A percentile compares a stretch with the other conserved stretches of the same genome.
Evolutionary conservation across 345 rosid genomes (phyloP).

Genomic region (Eucalyptus tenuipes): DNA sequence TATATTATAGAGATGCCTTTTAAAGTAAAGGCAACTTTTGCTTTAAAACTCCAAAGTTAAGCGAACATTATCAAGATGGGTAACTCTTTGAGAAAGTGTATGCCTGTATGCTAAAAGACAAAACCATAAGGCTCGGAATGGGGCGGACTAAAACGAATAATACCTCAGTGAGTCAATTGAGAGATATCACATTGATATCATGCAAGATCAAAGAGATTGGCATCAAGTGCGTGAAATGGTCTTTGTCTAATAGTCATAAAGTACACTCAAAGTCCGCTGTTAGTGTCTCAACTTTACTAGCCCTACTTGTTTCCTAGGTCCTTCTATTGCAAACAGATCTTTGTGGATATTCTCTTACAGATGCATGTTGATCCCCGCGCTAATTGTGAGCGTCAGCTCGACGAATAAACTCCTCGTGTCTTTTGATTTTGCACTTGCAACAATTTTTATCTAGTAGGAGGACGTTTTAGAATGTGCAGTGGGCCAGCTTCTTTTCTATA

Average conservation of each 20-base stretch:
- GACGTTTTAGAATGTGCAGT: not conserved
- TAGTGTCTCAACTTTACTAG: not conserved
- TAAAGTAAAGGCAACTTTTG: accelerated
- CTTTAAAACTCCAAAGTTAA: not conserved
- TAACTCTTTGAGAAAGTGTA: not conserved
- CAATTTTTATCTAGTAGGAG: not conserved
- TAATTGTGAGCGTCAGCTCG: not conserved
- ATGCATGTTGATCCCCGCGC: not conserved
- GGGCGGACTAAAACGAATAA: accelerated
- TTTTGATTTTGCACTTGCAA: not conserved
- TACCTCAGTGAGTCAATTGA: not conserved
- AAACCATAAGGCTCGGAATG: accelerated
- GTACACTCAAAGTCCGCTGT: not conserved
- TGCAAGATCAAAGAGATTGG: not conserved
- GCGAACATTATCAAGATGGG: accelerated
- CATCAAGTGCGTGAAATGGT: not conserved
- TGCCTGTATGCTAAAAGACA: accelerated
- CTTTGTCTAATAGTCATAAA: not conserved
- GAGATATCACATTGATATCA: not conserved
- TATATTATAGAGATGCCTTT: no score
- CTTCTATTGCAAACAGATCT: not conserved
- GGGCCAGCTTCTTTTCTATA: not conserved
- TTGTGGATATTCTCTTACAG: not conserved
- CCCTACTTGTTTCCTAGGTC: not conserved
- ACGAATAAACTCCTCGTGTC: not conserved